Evolutionary conservation across 495 filamentous ascomycete genomes (phyloP).

Genomic region (Astrothelium macrocarpum): DNA sequence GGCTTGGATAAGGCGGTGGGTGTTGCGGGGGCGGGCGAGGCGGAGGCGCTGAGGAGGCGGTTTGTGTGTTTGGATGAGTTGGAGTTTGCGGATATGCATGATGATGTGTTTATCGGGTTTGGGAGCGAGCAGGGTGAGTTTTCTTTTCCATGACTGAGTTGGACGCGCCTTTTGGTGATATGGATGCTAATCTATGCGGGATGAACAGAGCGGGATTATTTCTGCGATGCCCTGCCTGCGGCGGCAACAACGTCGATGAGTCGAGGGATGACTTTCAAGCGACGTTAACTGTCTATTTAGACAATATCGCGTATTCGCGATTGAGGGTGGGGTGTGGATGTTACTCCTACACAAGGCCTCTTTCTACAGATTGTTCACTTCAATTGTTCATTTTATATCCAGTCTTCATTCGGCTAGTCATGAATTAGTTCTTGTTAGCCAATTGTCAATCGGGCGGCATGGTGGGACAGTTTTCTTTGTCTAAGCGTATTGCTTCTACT

Average conservation of each 20-base stretch:
- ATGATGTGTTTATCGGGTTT: slow-evolving; percentile 78
- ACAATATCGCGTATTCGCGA: not conserved
- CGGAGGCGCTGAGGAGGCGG: slow-evolving; percentile 46
- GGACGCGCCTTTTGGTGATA: not conserved
- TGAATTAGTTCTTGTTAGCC: not conserved
- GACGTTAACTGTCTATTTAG: slow-evolving; percentile 1
- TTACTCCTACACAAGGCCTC: not conserved
- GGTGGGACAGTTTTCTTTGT: not conserved
- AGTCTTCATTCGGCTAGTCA: no score
- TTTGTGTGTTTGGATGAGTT: slow-evolving; percentile 79
- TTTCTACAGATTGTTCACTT: not conserved
- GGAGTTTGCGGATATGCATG: slow-evolving; percentile 81
- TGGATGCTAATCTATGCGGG: not conserved
- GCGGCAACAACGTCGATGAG: slow-evolving; percentile 17
- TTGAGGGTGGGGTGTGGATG: not conserved
- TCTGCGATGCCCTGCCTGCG: slow-evolving; percentile 29
- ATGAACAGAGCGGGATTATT: slow-evolving; percentile 28
- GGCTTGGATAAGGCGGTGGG: slow-evolving; percentile 2
- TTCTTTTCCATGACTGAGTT: not conserved
- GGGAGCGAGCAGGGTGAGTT: slow-evolving; percentile 66
- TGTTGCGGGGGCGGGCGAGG: slow-evolving; percentile 26
- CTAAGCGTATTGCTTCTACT: not conserved
- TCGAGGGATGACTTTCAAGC: slow-evolving; percentile 27
- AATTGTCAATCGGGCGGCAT: not conserved
- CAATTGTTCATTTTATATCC: not conserved